Evolutionary conservation across 805 yeast species (phyloP).

Genomic region (Ogataea angusta): DNA sequence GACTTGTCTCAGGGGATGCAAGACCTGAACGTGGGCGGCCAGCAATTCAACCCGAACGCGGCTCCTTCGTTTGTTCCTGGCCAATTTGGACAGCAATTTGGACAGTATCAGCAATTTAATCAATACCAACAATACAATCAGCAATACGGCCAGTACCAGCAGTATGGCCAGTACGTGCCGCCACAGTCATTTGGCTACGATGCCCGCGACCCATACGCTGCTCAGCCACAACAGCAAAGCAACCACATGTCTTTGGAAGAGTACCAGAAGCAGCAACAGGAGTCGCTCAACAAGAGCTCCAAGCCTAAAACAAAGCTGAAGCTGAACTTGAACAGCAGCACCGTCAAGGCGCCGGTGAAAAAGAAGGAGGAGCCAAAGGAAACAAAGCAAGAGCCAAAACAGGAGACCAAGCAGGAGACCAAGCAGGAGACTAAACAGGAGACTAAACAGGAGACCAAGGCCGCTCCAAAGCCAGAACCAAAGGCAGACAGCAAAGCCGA

Average conservation of each 20-base stretch:
- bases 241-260: constrained; percentile 76
- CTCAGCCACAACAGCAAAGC: constrained; percentile 17
- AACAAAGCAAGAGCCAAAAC: constrained; percentile 33
- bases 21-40: constrained; percentile 40
- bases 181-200: constrained; percentile 23
- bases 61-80: constrained; percentile 48
- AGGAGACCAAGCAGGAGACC: constrained; percentile 18
- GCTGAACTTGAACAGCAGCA: constrained; percentile 61
- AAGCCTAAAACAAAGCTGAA: constrained; percentile 65
- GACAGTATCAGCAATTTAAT: constrained; percentile 10
- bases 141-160: constrained; percentile 13
- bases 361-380: constrained; percentile 61
- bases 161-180: constrained; percentile 30
- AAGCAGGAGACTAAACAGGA: constrained; percentile 21
- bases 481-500: constrained; percentile 14
- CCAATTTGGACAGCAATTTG: constrained; percentile 31
- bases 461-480: constrained; percentile 13
- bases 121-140: constrained; percentile 20
- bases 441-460: constrained; percentile 13
- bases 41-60: constrained; percentile 45
- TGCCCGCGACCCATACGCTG: constrained; percentile 26
- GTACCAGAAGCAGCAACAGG: constrained; percentile 65
- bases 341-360: constrained; percentile 33
- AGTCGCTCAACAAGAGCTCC: constrained; percentile 39
- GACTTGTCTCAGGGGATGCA: constrained; percentile 43